phyloP scores from a whole-genome alignment of 257 asterid genomes.

The Cordia subcordata region DNA sequence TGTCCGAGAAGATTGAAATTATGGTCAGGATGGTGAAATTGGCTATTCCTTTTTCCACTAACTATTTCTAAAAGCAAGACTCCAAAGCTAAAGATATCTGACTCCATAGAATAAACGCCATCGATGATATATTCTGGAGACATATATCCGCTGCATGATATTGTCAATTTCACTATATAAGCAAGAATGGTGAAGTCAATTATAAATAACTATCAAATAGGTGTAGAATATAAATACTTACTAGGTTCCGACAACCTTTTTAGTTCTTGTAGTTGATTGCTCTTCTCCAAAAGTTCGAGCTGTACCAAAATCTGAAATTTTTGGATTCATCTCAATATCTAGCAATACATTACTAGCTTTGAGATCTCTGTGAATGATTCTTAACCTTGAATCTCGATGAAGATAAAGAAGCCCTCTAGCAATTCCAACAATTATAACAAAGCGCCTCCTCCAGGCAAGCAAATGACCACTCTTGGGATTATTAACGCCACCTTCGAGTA shows the following conservation, averaged over 20 bases:
- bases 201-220: not conserved
- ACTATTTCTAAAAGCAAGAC: constrained; percentile 10
- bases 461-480: not conserved
- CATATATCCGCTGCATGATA: constrained; percentile 19
- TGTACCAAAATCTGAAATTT: constrained; percentile 19
- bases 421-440: constrained; percentile 12
- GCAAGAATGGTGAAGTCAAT: not conserved
- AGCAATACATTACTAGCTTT: constrained; percentile 16
- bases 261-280: constrained; percentile 8
- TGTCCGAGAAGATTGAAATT: constrained; percentile 23
- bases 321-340: constrained; percentile 15
- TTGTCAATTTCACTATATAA: not conserved
- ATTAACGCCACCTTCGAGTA: not conserved
- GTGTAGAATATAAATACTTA: not conserved
- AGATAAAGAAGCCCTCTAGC: constrained; percentile 21
- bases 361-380: constrained; percentile 20
- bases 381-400: constrained; percentile 19
- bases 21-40: constrained; percentile 15
- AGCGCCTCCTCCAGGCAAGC: constrained; percentile 14
- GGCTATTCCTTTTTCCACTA: constrained; percentile 16
- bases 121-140: constrained; percentile 8
- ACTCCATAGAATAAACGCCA: constrained; percentile 13
- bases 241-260: constrained; percentile 17
- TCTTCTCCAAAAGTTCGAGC: constrained; percentile 15
- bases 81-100: constrained; percentile 6